Evolutionary conservation across 805 yeast genomes (phyloP), one percentile per base, ranked within the genome.

Genomic region (Ogataea methylovora): DNA sequence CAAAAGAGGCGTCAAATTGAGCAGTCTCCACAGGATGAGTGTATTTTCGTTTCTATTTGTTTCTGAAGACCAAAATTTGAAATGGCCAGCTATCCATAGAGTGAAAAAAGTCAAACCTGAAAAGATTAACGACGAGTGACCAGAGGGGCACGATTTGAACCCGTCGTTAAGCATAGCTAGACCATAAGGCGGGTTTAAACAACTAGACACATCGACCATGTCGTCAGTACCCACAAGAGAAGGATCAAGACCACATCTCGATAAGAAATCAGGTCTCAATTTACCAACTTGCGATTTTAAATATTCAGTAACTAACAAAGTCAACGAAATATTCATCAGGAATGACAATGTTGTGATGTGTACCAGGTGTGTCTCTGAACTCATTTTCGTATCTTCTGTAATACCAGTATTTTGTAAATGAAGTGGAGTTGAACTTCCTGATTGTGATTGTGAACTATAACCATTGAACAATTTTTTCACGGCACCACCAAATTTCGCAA

Each of bases 261-360:
- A 82, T 38, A 90, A 59, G 52, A 87, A 84, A 58, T 88, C 97
- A 0, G 97, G 97, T 45, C 97, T 69, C 35, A 79, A 80, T 52
- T 94, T 75, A 2, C 95, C 95, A 32, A 88, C 73, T 67, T 80
- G 71, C 48, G 79, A 72, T 61, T 90, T 88, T 41, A 85, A 57
- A 22, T 77, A 65, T 46, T 86, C 84, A 3, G 95, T 84, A 36
- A 79, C 45, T 12, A 79, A 60, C 27, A 75, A 69, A 39, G 64
- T 54, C n/a, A 69, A 39, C 27, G 67, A 58, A 3, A 74, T 56
- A 4, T 64, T 42, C 4, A 63, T 46, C n/a, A 61, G 45, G 20
- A 72, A 61, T 9, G 65, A 40, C 25, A 67, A 44, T 2, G 59
- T 52, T 9, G 71, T 58, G 4, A 65, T 42, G 14, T 58, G 52